phyloP scores from a whole-genome alignment of 2,329 filamentous ascomycete species.

The Nakataea oryzae region DNA sequence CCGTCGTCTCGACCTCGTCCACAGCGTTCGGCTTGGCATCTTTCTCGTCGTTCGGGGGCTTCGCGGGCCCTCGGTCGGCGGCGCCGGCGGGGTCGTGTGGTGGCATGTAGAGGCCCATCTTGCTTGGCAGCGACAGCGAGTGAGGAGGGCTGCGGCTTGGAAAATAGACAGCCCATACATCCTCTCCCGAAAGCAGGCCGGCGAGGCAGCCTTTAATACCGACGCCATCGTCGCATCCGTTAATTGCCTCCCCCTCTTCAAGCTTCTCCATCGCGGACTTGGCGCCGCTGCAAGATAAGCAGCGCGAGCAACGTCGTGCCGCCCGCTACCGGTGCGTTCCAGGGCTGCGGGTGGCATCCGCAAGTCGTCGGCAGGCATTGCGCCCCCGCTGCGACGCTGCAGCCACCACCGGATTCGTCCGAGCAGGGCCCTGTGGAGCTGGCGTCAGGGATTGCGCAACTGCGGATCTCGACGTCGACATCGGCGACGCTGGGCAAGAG shows the following conservation, averaged over 20 bases:
- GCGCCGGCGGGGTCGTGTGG: not conserved
- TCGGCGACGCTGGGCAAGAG: not conserved
- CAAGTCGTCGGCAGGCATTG: not conserved
- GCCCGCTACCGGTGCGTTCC: too few relatives aligned
- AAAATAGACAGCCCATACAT: not conserved
- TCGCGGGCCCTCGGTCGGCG: too few relatives aligned
- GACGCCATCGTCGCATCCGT: too few relatives aligned
- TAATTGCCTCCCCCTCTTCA: too few relatives aligned
- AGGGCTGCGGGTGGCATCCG: not conserved
- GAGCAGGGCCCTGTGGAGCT: not conserved
- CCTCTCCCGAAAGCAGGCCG: not conserved
- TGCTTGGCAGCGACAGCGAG: not conserved
- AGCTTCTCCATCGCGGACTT: not conserved
- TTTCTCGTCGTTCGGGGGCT: too few relatives aligned
- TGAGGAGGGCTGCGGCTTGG: too few relatives aligned
- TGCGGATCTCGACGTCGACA: not conserved
- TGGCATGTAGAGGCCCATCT: not conserved
- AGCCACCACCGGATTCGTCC: not conserved
- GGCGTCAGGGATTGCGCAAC: not conserved
- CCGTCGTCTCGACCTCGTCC: not conserved
- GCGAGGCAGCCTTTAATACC: not conserved
- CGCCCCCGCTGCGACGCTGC: too few relatives aligned
- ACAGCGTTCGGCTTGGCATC: not conserved
- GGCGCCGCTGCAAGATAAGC: not conserved
- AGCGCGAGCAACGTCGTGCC: not conserved